A percentile compares a stretch with the other conserved stretches of the same genome.
Conservation (phyloP, 2,329 filamentous ascomycete genomes). For the Aspergillus luchuensis region DNA sequence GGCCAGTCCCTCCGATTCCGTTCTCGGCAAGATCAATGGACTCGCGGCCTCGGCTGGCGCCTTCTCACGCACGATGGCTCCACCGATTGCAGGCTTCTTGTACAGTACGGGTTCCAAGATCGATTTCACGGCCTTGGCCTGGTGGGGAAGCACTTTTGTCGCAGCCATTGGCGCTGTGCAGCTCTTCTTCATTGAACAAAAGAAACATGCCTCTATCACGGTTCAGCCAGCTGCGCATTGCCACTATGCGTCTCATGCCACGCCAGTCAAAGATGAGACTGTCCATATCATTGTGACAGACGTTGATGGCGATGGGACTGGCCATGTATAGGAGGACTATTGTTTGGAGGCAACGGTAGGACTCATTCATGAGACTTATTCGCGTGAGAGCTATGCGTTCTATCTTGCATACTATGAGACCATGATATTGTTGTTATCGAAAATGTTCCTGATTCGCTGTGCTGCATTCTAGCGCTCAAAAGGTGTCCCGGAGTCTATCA, state of each 20-base stretch:
- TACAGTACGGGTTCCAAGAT: conserved; percentile 63
- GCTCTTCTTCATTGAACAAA: conserved; percentile 57
- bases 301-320: conserved; percentile 9
- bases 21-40: conserved; percentile 71
- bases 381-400: background rate
- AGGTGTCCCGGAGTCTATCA: conserved; percentile 8
- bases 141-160: conserved; percentile 61
- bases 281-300: conserved; percentile 37
- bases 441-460: background rate
- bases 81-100: conserved; percentile 67
- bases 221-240: conserved; percentile 40
- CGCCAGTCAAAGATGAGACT: conserved; percentile 24
- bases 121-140: conserved; percentile 62
- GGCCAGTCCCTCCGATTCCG: conserved; percentile 63
- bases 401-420: background rate
- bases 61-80: conserved; percentile 68
- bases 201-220: conserved; percentile 45
- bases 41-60: conserved; percentile 72
- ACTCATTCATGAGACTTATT: background rate
- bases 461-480: background rate
- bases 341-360: background rate
- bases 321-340: background rate
- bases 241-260: conserved; percentile 22
- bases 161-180: conserved; percentile 60
- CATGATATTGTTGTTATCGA: background rate